phyloP scores from a whole-genome alignment of 2,329 filamentous ascomycete species.

The Rutstroemia sp. region DNA sequence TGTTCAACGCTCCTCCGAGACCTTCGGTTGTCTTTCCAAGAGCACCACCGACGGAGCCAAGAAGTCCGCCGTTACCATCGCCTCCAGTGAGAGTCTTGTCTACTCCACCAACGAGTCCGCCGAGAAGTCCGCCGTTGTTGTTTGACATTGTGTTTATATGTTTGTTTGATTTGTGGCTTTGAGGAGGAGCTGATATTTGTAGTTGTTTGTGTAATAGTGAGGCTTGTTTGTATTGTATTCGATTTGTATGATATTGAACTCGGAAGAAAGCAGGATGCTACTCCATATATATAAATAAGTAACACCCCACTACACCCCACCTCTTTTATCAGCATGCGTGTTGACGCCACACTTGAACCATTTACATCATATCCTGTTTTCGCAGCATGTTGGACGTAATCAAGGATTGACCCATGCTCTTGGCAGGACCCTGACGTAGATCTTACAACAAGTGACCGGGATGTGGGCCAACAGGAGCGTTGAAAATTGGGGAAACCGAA shows the following conservation, averaged over 20 bases:
- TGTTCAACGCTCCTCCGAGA: slow-evolving; percentile 28
- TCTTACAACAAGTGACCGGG: background rate
- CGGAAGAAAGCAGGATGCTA: no score
- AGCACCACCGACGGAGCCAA: slow-evolving; percentile 28
- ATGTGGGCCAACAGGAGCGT: no score
- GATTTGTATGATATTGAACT: background rate
- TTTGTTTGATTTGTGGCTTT: background rate
- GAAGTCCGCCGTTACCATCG: slow-evolving; percentile 32
- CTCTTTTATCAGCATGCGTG: background rate
- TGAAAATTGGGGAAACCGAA: no score
- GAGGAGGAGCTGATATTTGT: background rate
- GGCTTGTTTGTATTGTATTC: background rate
- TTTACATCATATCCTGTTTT: background rate
- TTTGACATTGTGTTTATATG: background rate
- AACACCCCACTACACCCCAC: background rate
- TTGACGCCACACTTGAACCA: background rate
- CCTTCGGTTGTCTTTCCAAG: slow-evolving; percentile 32
- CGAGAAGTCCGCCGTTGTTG: slow-evolving; percentile 11
- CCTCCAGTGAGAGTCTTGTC: slow-evolving; percentile 34
- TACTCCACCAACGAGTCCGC: slow-evolving; percentile 26
- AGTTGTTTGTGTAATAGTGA: background rate
- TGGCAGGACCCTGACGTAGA: background rate
- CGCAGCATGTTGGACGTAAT: background rate
- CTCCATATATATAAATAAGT: background rate
- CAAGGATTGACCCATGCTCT: background rate